Conservation (phyloP, 2,329 filamentous ascomycete genomes). For the Colletotrichum gigasporum region DNA sequence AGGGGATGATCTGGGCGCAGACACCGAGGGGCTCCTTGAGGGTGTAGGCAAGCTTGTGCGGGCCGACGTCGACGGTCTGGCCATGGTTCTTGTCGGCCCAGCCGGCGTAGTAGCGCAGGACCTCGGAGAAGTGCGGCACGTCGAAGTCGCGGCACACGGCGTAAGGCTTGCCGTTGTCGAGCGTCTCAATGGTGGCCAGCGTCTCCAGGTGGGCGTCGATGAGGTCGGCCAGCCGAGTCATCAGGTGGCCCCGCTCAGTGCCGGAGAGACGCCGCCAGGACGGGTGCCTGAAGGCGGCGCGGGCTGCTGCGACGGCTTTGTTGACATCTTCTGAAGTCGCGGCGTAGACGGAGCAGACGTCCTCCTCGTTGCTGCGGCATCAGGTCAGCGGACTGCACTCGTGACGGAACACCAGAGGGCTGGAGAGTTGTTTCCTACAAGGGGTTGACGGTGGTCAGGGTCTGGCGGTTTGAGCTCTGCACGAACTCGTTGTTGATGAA, state of each 20-base stretch:
- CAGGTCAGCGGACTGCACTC: background rate
- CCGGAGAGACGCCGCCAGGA: conserved; percentile 75
- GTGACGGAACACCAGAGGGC: background rate
- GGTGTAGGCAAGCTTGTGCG: conserved; percentile 79
- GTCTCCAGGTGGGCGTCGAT: conserved; percentile 69
- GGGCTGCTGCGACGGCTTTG: conserved; percentile 73
- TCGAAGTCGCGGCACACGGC: conserved; percentile 71
- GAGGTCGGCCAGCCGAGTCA: conserved; percentile 76
- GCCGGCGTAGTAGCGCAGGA: conserved; percentile 80
- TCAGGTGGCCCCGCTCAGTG: conserved; percentile 73
- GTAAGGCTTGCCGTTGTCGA: conserved; percentile 86
- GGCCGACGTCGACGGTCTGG: conserved; percentile 77
- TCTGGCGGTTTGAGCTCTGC: conserved; percentile 70
- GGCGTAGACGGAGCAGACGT: conserved; percentile 77
- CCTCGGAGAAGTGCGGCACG: conserved; percentile 55
- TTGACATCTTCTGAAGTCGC: conserved; percentile 75
- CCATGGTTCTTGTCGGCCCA: conserved; percentile 84
- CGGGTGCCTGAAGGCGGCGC: conserved; percentile 72
- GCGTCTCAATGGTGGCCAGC: conserved; percentile 69
- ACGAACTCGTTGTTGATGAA: conserved; percentile 89
- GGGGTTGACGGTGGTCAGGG: conserved; percentile 74
- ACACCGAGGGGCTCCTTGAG: conserved; percentile 81
- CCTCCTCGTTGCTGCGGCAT: conserved; percentile 60
- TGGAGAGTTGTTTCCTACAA: conserved; percentile 67
- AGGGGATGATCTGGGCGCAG: conserved; percentile 80